phyloP scores from a whole-genome alignment of 106 monocot genomes.

The Dioscorea zingiberensis region DNA sequence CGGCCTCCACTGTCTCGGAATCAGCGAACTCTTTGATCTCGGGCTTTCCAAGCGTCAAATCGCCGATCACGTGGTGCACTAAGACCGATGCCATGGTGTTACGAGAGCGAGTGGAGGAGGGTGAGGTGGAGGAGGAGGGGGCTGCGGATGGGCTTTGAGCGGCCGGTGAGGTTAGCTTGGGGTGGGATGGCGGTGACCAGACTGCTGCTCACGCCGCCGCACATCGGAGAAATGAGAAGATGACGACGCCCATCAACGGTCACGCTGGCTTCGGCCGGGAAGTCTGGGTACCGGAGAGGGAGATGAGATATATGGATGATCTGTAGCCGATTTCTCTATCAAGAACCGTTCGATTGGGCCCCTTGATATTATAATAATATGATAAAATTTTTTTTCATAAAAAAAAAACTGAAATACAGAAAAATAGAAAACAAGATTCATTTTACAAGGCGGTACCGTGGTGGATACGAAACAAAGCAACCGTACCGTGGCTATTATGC shows the following conservation, averaged over 20 bases:
- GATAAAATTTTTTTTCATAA: too few species aligned
- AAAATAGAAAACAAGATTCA: too few species aligned
- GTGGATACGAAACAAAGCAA: too few species aligned
- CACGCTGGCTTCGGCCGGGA: too few species aligned
- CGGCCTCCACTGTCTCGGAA: conserved; percentile 50
- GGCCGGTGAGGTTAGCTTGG: background rate
- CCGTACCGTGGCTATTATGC: too few species aligned
- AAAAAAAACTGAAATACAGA: too few species aligned
- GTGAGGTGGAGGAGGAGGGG: background rate
- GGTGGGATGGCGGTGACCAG: background rate
- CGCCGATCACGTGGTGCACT: conserved; percentile 67
- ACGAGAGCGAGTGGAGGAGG: background rate
- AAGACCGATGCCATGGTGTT: conserved; percentile 23
- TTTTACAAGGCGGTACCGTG: too few species aligned
- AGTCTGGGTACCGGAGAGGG: too few species aligned
- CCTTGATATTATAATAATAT: too few species aligned
- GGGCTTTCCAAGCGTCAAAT: conserved; percentile 67
- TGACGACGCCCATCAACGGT: background rate
- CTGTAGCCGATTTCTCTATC: too few species aligned
- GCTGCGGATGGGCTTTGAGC: background rate
- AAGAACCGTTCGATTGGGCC: too few species aligned
- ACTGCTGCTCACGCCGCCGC: background rate
- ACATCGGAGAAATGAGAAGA: background rate
- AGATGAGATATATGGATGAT: too few species aligned
- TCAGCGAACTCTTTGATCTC: conserved; percentile 48